Base-by-base conservation (phyloP, 768 basidiomycete species). In the Podaxis sp. region DNA sequence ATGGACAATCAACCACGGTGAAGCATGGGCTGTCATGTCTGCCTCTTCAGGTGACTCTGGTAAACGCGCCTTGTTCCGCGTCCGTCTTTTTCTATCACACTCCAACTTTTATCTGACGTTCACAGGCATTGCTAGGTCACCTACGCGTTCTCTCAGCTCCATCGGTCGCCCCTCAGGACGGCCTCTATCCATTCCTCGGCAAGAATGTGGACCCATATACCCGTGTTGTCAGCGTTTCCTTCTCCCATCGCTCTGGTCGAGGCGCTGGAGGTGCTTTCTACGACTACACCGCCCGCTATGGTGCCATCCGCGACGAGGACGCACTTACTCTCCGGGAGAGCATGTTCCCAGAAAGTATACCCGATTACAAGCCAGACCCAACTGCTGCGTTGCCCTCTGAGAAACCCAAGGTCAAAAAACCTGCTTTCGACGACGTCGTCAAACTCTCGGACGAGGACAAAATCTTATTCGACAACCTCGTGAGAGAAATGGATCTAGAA, bases 211-310 rank as follows among this genome's bases (percentile, higher is more conserved):
- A 90, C 64, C 78, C 87, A 0, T 81, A 80, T 62, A 68, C 77
- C 6, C 72, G 72, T 35, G 68, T 91, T 36, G 75, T 79, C 14
- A 70, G 85, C 36, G 88, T 92, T 7, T 86, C 88, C 0, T 91
- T 91, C 63, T 80, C 86, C 0, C 85, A 89, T 62, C 80, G 86
- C 16, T 76, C 80, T 48, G 59, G 64, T 1, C 76, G 80, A 18
- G 76, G 77, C 1, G 74, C 79, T 0, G 84, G 84, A 0, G 87
- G 88, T 6, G 90, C 82, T 10, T 98, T 98, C 74, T 90, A 90
- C 62, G 95, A 98, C 73, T 97, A 90, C 68, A 90, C 93, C 0
- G 93, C 95, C 2, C 85, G 95, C 2, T 98, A 98, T 69, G 93
- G 92, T 21, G 89, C 91, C 0, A 82, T 94, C 40, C 78, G 90